Conservation (phyloP, 2,329 filamentous ascomycete species). For the Chaetomium globosum region DNA sequence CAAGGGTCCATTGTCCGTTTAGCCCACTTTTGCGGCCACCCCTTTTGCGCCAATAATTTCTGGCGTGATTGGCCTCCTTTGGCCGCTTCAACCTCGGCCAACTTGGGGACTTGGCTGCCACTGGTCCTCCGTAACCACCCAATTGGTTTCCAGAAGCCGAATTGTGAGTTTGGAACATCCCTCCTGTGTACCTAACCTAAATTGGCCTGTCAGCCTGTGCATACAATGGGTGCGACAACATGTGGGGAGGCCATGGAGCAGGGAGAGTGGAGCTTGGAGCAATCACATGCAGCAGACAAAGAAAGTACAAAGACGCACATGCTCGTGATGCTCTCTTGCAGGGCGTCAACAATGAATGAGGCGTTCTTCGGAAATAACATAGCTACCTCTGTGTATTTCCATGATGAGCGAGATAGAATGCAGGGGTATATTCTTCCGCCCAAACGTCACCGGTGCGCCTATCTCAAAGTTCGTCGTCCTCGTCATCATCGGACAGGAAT, state of each 20-base stretch:
- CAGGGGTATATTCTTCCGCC: slow-evolving; percentile 19
- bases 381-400: too few species aligned
- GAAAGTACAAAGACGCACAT: too few species aligned
- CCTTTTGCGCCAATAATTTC: slow-evolving; percentile 22
- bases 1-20: too few species aligned
- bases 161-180: too few species aligned
- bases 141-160: neutral
- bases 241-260: too few species aligned
- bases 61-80: slow-evolving; percentile 6
- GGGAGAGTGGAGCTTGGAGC: neutral
- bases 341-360: too few species aligned
- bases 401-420: neutral
- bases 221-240: too few species aligned
- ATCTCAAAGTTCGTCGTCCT: slow-evolving; percentile 36
- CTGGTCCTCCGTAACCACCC: neutral
- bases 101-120: slow-evolving; percentile 2
- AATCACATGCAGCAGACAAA: slow-evolving; percentile 15
- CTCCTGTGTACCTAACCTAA: too few species aligned
- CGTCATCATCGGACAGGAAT: slow-evolving; percentile 34
- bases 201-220: too few species aligned
- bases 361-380: too few species aligned
- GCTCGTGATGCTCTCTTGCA: too few species aligned
- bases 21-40: slow-evolving; percentile 24
- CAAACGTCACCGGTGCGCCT: slow-evolving; percentile 5
- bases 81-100: slow-evolving; percentile 31